Evolutionary conservation across 2,329 filamentous ascomycete genomes (phyloP).

Genomic region (Epichloe sibirici): DNA sequence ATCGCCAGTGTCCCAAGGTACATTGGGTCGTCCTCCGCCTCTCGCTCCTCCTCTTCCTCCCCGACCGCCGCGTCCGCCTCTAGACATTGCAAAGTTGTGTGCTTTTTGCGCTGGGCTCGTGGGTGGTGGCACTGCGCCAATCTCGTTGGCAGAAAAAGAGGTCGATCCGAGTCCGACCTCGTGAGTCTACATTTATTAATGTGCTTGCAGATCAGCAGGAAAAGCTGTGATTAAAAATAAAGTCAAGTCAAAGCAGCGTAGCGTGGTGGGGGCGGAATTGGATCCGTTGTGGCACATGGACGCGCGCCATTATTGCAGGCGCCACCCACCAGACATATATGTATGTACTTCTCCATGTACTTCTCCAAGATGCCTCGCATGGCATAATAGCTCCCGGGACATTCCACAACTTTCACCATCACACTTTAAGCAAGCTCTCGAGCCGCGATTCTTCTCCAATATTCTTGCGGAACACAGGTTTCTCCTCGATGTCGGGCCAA

Average conservation of each 20-base stretch:
- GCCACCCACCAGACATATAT: too few relatives aligned
- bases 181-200: neutral
- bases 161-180: neutral
- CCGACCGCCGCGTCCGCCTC: constrained; percentile 41
- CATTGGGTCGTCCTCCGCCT: constrained; percentile 31
- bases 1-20: constrained; percentile 41
- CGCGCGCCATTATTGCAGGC: too few relatives aligned
- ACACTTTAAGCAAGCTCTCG: too few relatives aligned
- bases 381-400: too few relatives aligned
- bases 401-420: too few relatives aligned
- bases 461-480: too few relatives aligned
- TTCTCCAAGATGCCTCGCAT: too few relatives aligned
- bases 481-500: too few relatives aligned
- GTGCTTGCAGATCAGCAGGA: neutral
- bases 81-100: constrained; percentile 30
- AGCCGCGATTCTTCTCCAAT: too few relatives aligned
- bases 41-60: constrained; percentile 36
- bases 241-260: neutral
- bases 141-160: neutral
- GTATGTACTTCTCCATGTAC: too few relatives aligned
- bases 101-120: neutral
- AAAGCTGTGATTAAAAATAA: neutral
- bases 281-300: neutral
- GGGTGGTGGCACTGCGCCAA: neutral
- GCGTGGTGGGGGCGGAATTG: constrained; percentile 4